A percentile compares a stretch with the other conserved stretches of the same genome.
Conservation (phyloP, 768 basidiomycete genomes). For the Nidularia pulvinata region DNA sequence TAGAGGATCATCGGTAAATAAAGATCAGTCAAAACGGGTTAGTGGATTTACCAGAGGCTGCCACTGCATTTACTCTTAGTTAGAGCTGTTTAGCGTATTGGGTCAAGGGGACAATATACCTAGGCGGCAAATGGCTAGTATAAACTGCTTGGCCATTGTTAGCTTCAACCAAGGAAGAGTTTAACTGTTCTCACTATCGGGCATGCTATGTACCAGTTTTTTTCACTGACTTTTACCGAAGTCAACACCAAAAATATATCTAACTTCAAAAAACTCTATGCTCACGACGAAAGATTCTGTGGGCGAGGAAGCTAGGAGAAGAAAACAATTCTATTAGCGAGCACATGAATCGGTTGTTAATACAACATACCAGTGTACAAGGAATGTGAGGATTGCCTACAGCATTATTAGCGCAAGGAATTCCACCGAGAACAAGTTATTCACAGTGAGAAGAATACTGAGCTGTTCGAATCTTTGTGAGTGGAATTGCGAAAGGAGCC, state of each 20-base stretch:
- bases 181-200: constrained; percentile 27
- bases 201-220: constrained; percentile 14
- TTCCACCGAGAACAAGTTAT: background rate
- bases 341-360: background rate
- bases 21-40: background rate
- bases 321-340: background rate
- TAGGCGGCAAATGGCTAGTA: background rate
- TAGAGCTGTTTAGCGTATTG: background rate
- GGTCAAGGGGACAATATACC: background rate
- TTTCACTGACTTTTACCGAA: constrained; percentile 19
- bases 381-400: constrained; percentile 22
- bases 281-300: background rate
- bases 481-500: background rate
- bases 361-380: constrained; percentile 21
- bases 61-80: background rate
- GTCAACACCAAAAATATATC: background rate
- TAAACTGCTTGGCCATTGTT: background rate
- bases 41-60: background rate
- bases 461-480: background rate
- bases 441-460: background rate
- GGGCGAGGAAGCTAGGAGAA: background rate
- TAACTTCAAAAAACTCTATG: background rate
- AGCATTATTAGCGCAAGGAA: background rate
- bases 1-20: background rate
- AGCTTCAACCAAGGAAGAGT: background rate